Evolutionary conservation across 257 asterid genomes (phyloP).

Genomic region (Solanum piurae): DNA sequence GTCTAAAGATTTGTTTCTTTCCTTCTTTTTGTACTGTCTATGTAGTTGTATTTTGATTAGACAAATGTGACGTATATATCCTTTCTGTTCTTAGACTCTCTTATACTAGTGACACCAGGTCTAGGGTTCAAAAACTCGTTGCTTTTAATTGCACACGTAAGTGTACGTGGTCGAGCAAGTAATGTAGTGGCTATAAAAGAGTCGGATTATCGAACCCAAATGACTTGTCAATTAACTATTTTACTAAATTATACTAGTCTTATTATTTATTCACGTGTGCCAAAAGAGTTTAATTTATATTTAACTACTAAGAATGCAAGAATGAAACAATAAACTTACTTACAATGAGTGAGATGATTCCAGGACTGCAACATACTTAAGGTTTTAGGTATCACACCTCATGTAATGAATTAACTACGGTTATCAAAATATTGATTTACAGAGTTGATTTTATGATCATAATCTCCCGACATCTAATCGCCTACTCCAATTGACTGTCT

Average conservation of each 20-base stretch:
- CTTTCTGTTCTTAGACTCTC: not conserved
- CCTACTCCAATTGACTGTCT: not conserved
- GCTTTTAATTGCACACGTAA: not conserved
- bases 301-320: too few species aligned
- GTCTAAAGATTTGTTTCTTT: not conserved
- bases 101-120: not conserved
- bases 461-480: not conserved
- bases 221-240: not conserved
- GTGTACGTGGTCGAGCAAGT: not conserved
- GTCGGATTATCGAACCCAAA: not conserved
- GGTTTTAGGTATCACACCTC: not conserved
- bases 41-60: not conserved
- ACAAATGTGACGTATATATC: too few species aligned
- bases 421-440: not conserved
- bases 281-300: too few species aligned
- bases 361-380: not conserved
- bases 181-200: not conserved
- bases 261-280: not conserved
- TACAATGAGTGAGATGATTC: not conserved
- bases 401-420: not conserved
- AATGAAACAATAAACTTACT: not conserved
- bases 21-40: not conserved
- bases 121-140: not conserved
- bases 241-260: not conserved
- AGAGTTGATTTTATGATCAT: not conserved